phyloP scores from a whole-genome alignment of 495 filamentous ascomycete genomes.

The Trichoderma asperelloides region DNA sequence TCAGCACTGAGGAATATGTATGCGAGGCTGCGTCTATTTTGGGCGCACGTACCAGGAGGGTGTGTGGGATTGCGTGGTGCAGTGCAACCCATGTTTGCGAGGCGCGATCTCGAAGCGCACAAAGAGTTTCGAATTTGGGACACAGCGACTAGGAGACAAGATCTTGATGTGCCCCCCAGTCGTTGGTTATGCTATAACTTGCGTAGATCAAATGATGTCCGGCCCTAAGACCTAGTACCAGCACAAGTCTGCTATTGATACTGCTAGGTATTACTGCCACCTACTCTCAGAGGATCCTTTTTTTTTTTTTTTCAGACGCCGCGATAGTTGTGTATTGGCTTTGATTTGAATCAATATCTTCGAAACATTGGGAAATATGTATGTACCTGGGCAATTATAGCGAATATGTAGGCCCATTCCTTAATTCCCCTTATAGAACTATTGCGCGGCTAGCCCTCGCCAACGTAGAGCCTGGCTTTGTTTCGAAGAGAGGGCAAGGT shows the following conservation, averaged over 20 bases:
- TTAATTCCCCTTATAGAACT: neutral
- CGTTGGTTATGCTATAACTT: neutral
- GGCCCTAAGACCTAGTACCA: too few relatives aligned
- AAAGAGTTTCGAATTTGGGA: neutral
- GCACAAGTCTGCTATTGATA: too few relatives aligned
- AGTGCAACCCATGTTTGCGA: neutral
- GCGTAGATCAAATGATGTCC: neutral
- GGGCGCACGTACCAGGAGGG: neutral
- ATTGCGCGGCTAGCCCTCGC: neutral
- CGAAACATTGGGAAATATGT: neutral
- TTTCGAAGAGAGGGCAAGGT: neutral
- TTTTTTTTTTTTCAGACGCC: neutral
- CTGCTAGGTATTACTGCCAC: too few relatives aligned
- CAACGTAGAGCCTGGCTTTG: neutral
- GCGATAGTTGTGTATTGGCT: neutral
- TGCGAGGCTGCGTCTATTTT: conserved; percentile 1
- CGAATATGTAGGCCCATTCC: conserved; percentile 1
- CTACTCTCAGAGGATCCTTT: neutral
- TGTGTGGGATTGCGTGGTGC: neutral
- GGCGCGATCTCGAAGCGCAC: neutral
- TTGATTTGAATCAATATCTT: neutral
- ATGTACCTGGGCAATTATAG: neutral
- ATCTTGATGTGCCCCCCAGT: neutral
- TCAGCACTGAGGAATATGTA: neutral
- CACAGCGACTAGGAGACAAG: neutral